Conservation (phyloP, 352 stramenopile species). For the Phytophthora chlamydospora region DNA sequence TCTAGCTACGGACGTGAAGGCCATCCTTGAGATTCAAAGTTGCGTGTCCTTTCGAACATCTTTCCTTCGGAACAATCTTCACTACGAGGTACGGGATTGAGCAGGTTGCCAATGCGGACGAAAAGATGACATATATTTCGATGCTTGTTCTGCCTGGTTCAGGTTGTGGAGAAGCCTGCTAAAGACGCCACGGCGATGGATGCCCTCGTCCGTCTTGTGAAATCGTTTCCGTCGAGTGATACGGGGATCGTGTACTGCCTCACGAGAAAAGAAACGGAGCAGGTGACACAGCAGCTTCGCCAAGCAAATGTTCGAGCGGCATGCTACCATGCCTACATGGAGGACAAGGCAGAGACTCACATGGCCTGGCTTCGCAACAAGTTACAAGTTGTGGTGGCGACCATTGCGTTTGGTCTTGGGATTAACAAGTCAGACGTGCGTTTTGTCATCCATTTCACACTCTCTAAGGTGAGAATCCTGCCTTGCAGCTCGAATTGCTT, state of each 20-base stretch:
- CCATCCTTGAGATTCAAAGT: conserved; percentile 73
- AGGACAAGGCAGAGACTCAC: conserved; percentile 74
- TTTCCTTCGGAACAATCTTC: conserved; percentile 92
- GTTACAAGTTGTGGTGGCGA: conserved; percentile 91
- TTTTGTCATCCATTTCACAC: conserved; percentile 91
- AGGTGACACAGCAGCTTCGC: conserved; percentile 80
- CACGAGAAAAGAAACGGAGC: conserved; percentile 91
- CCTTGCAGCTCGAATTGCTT: neutral
- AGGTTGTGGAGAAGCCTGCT: conserved; percentile 57
- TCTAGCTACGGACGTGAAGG: conserved; percentile 76
- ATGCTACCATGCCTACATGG: conserved; percentile 90
- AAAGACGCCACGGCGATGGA: conserved; percentile 57
- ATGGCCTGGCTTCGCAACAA: conserved; percentile 57
- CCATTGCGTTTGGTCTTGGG: conserved; percentile 94
- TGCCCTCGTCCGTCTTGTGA: conserved; percentile 80
- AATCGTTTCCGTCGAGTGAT: conserved; percentile 53
- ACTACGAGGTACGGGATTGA: conserved; percentile 74
- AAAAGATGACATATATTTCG: conserved; percentile 2
- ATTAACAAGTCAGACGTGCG: conserved; percentile 95
- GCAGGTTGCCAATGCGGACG: conserved; percentile 22
- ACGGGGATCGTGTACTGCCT: conserved; percentile 94
- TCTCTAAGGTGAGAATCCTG: conserved; percentile 59
- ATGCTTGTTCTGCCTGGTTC: neutral
- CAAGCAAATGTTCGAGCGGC: conserved; percentile 75
- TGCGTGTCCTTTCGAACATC: conserved; percentile 90